These are phyloP conservation scores for Lumnitzera racemosa DNA, from an alignment of 345 rosid species.

Conservation along the genomic window DNA sequence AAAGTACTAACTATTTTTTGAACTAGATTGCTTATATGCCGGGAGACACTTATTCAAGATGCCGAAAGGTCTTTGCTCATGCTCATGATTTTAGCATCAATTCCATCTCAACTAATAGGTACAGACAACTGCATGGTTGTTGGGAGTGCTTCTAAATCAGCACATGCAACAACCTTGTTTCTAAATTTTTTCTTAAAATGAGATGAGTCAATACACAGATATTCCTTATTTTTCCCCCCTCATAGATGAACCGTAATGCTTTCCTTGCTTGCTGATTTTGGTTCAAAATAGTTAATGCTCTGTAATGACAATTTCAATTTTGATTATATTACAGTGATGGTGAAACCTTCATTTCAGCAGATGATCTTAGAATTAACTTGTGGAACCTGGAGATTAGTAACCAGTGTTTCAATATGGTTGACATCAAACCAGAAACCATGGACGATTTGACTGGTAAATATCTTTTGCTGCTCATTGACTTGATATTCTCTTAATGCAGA, in stretches of 20 bases:
- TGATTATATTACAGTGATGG: slow-evolving; percentile 46
- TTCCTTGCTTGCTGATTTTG: background rate
- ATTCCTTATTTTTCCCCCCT: no score
- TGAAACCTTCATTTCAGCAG: slow-evolving; percentile 65
- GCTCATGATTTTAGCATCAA: slow-evolving; percentile 83
- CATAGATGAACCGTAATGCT: no score
- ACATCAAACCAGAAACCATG: slow-evolving; percentile 58
- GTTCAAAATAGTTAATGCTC: background rate
- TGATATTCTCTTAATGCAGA: background rate
- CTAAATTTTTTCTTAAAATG: background rate
- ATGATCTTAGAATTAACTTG: slow-evolving; percentile 58
- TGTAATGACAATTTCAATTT: slow-evolving; percentile 3
- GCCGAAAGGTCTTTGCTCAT: slow-evolving; percentile 53
- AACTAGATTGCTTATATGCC: slow-evolving; percentile 34
- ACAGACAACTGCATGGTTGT: slow-evolving; percentile 11
- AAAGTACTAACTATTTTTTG: slow-evolving; percentile 16
- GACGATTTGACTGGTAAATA: slow-evolving; percentile 61
- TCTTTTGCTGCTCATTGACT: background rate
- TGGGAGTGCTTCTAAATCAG: slow-evolving; percentile 2
- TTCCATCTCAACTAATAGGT: slow-evolving; percentile 92
- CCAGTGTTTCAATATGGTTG: slow-evolving; percentile 63
- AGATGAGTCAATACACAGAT: no score
- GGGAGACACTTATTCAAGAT: slow-evolving; percentile 39
- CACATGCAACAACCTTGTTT: background rate
- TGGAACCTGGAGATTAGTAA: slow-evolving; percentile 60